Conservation (phyloP, 805 yeast genomes). For the Kluyveromyces lactis region DNA sequence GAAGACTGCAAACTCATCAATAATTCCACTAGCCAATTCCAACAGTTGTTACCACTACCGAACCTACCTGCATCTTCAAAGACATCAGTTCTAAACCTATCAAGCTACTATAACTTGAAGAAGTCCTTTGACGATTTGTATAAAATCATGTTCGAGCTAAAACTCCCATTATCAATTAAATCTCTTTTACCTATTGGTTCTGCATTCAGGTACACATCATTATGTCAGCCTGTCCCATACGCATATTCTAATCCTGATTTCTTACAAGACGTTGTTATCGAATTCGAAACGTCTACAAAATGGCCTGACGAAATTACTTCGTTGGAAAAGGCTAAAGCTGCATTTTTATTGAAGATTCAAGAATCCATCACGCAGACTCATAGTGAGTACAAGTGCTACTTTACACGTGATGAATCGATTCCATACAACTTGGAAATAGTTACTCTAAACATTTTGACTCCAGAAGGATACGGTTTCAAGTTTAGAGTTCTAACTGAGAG, state of each 20-base stretch:
- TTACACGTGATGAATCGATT: slow-evolving; percentile 59
- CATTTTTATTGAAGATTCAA: slow-evolving; percentile 69
- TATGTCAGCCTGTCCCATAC: slow-evolving; percentile 75
- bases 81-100: slow-evolving; percentile 39
- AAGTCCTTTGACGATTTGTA: slow-evolving; percentile 52
- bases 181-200: slow-evolving; percentile 69
- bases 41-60: slow-evolving; percentile 49
- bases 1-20: slow-evolving; percentile 28
- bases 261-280: slow-evolving; percentile 71
- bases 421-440: slow-evolving; percentile 57
- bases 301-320: slow-evolving; percentile 95
- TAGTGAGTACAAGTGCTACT: slow-evolving; percentile 46
- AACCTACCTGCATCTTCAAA: slow-evolving; percentile 48
- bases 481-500: slow-evolving; percentile 73
- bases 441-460: slow-evolving; percentile 59
- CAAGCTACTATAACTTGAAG: slow-evolving; percentile 36
- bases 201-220: slow-evolving; percentile 65
- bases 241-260: slow-evolving; percentile 69
- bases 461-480: slow-evolving; percentile 85
- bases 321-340: slow-evolving; percentile 82
- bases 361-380: slow-evolving; percentile 36
- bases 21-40: slow-evolving; percentile 36
- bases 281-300: slow-evolving; percentile 79
- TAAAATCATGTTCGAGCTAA: slow-evolving; percentile 42
- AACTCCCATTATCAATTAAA: slow-evolving; percentile 64